phyloP scores from a whole-genome alignment of 139 green algal species.

The Chloropicon primus region DNA sequence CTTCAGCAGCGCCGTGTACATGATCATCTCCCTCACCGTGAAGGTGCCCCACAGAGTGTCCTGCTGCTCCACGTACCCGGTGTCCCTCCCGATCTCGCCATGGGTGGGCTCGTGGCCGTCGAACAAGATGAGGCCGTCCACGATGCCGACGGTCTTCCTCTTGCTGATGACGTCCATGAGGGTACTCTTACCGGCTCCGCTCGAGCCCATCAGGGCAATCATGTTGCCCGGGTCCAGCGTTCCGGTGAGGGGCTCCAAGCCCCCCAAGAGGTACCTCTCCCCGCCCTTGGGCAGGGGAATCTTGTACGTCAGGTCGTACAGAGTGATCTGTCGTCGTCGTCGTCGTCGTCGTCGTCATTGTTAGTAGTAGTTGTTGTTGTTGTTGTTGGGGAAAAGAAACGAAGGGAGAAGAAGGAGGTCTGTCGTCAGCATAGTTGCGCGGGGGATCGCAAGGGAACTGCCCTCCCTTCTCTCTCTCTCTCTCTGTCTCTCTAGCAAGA shows the following conservation, averaged over 20 bases:
- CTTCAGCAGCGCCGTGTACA: slow-evolving; percentile 7
- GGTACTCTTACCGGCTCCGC: background rate
- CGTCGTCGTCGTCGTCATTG: no score
- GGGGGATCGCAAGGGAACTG: no score
- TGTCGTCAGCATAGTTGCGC: background rate
- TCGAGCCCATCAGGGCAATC: background rate
- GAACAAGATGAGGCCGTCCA: background rate
- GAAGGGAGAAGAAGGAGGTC: background rate
- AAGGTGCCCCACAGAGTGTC: slow-evolving; percentile 18
- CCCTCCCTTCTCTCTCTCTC: no score
- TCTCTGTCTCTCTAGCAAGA: no score
- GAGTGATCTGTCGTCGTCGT: background rate
- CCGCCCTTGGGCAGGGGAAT: background rate
- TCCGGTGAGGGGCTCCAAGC: background rate
- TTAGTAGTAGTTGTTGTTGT: no score
- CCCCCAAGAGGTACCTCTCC: background rate
- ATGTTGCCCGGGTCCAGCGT: background rate
- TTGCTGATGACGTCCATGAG: background rate
- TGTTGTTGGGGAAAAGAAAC: no score
- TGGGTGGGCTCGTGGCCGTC: background rate
- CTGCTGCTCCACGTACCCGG: slow-evolving; percentile 24
- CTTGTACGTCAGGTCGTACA: background rate
- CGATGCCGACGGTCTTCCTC: background rate
- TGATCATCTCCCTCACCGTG: slow-evolving; percentile 25
- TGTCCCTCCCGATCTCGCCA: background rate